A percentile compares a stretch with the other conserved stretches of the same genome.
phyloP scores from a whole-genome alignment of 768 basidiomycete genomes.

The Galerina sulciceps region DNA sequence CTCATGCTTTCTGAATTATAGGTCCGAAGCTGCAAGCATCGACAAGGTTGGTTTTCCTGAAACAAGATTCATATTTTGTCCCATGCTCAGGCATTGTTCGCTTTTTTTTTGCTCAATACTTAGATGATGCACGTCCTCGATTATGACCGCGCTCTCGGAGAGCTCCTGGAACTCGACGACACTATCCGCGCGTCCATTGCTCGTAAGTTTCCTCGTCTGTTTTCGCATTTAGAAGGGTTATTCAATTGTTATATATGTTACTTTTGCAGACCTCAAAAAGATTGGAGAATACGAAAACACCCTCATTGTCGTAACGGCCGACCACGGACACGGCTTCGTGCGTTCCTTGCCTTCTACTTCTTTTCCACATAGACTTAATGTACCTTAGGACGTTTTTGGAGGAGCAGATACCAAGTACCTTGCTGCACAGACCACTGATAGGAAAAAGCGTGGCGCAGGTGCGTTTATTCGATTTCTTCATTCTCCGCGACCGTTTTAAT shows the following conservation, averaged over 20 bases:
- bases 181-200: constrained; percentile 46
- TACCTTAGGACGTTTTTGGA: constrained; percentile 44
- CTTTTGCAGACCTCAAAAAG: constrained; percentile 39
- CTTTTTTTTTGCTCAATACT: background rate
- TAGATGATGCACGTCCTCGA: constrained; percentile 53
- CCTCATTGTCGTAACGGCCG: constrained; percentile 48
- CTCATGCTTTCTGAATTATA: no score
- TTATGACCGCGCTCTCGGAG: constrained; percentile 50
- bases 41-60: constrained; percentile 35
- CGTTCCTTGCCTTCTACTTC: constrained; percentile 9
- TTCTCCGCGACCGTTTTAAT: background rate
- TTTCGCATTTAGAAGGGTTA: no score
- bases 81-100: background rate
- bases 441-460: constrained; percentile 36
- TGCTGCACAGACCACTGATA: constrained; percentile 33
- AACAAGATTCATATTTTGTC: background rate
- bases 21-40: constrained; percentile 49
- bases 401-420: constrained; percentile 44
- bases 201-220: constrained; percentile 30
- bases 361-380: background rate
- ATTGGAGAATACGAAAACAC: constrained; percentile 47
- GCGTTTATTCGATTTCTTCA: no score
- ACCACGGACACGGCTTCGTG: constrained; percentile 52
- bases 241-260: background rate
- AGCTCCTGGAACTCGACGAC: constrained; percentile 48